phyloP scores from a whole-genome alignment of 495 filamentous ascomycete species.

The Bombardia bombarda region DNA sequence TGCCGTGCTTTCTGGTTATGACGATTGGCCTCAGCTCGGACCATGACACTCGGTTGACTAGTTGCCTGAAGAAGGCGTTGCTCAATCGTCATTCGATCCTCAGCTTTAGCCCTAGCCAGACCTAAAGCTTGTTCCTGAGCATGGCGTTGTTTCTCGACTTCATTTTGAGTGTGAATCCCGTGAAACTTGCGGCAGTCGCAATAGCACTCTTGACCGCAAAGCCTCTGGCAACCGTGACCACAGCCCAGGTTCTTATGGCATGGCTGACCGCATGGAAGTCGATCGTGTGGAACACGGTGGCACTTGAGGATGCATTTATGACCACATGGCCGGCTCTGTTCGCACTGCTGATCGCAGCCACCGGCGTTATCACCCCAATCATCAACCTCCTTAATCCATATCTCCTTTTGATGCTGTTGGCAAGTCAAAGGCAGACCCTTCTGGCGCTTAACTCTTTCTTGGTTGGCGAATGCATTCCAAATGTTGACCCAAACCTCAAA shows the following conservation, averaged over 20 bases:
- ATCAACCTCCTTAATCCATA: conserved; percentile 34
- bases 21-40: not conserved
- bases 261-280: conserved; percentile 56
- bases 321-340: conserved; percentile 31
- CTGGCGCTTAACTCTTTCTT: conserved; percentile 14
- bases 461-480: conserved; percentile 20
- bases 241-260: conserved; percentile 54
- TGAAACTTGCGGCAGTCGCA: conserved; percentile 25
- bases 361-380: conserved; percentile 49
- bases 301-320: conserved; percentile 37
- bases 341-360: conserved; percentile 50
- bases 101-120: no score
- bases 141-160: not conserved
- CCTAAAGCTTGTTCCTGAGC: no score
- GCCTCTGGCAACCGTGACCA: conserved; percentile 46
- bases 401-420: conserved; percentile 25
- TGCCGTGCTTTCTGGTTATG: not conserved
- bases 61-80: conserved; percentile 1
- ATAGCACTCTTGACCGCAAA: conserved; percentile 32
- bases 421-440: conserved; percentile 33
- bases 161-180: not conserved
- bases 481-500: conserved; percentile 33
- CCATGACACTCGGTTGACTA: not conserved
- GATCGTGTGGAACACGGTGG: conserved; percentile 46
- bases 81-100: conserved; percentile 4